These are phyloP conservation scores for Mollisiaceae sp. DNA, from an alignment of 2,329 filamentous ascomycete genomes.

Conservation along the genomic window DNA sequence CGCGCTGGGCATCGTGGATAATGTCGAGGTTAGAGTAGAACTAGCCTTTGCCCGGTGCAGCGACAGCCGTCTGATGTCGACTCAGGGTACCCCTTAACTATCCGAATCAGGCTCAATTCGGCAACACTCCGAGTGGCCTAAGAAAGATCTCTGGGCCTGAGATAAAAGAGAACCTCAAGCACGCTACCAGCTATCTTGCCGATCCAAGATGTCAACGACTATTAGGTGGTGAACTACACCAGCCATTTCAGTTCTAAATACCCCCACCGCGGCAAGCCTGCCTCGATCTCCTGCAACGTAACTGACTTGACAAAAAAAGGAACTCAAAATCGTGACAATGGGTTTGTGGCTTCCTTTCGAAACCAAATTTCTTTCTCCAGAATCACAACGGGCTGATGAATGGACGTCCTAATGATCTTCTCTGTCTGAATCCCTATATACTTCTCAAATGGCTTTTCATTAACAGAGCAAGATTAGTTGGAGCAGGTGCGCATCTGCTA, in stretches of 20 bases:
- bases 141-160: not conserved
- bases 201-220: too few species aligned
- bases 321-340: slow-evolving; percentile 12
- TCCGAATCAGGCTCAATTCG: not conserved
- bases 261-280: slow-evolving; percentile 3
- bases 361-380: not conserved
- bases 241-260: not conserved
- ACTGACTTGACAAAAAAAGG: not conserved
- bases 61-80: not conserved
- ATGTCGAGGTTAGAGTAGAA: not conserved
- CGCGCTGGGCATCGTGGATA: not conserved
- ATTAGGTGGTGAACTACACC: not conserved
- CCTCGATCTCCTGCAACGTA: slow-evolving; percentile 9
- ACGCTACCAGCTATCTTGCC: not conserved
- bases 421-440: too few species aligned
- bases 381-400: slow-evolving; percentile 2
- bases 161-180: not conserved
- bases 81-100: not conserved
- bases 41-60: not conserved
- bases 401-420: not conserved
- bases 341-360: not conserved
- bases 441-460: too few species aligned
- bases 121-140: not conserved
- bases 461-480: too few species aligned
- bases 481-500: too few species aligned